Evolutionary conservation across 345 rosid genomes (phyloP), one percentile per base, ranked within the genome.

Genomic region (Pugionium dolabratum): DNA sequence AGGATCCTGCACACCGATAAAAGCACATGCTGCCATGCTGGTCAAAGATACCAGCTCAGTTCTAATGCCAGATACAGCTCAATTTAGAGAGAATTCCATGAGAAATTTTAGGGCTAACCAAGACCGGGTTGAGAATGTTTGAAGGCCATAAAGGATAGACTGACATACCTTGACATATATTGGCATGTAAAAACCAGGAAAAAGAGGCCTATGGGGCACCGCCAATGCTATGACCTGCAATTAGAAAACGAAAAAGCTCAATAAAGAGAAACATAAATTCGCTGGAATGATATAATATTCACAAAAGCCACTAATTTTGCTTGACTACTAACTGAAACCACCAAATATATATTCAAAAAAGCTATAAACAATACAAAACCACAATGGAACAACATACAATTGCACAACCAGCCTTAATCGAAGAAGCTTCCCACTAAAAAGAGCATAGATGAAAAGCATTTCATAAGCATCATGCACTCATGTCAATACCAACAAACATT

Each of bases 101-200:
- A 18, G 18, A 18, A 18, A 18, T 18, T 18, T 18, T 18, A 18
- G 18, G 18, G 18, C 18, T 18, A 18, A 18, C 18, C 18, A 18
- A 18, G 18, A 18, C 18, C 18, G 18, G 18, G 18, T 18, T 5
- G 41, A 37, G 7, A 37, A 37, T 6, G 41, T 37, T 34, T 37
- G 5, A 37, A 37, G 41, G 5, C 41, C 5, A 37, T 37, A 37
- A 37, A 37, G 6, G 41, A 37, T 37, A 37, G 5, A 37, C 5
- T 2, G 6, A 37, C 30, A 60, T 82, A 92, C 98, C 96, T 89
- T 92, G 30, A 92, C 95, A 73, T 76, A 84, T 63, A 92, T 84
- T 25, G 97, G 98, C 96, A 93, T 86, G 87, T 85, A 90, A 67
- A 93, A 93, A 5, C 94, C 97, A 25, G 94, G 96, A 78, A 93